A percentile compares a stretch with the other conserved stretches of the same genome.
These are phyloP conservation scores for Neopestalotiopsis sp. DNA, from an alignment of 2,329 filamentous ascomycete species.

Conservation along the genomic window DNA sequence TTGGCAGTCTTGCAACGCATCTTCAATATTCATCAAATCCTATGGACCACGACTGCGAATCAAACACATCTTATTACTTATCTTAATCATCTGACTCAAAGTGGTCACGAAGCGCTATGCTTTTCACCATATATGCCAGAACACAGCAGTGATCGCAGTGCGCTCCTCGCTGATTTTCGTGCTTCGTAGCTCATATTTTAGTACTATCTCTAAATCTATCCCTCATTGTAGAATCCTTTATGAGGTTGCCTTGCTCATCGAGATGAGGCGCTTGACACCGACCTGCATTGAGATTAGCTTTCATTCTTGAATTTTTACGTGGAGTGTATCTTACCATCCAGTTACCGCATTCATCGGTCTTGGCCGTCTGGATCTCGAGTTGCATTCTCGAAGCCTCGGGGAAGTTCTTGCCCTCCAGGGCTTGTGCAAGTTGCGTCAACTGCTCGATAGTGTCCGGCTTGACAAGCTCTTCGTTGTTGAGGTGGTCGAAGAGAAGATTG, in stretches of 20 bases:
- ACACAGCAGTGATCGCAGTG: neutral
- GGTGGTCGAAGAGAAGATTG: conserved; percentile 91
- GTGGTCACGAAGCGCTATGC: neutral
- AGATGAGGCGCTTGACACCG: conserved; percentile 77
- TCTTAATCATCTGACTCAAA: neutral
- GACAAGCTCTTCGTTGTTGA: conserved; percentile 93
- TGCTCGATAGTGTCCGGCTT: conserved; percentile 78
- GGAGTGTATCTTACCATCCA: conserved; percentile 74
- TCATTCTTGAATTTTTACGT: conserved; percentile 6
- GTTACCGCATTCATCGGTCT: conserved; percentile 80
- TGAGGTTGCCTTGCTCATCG: conserved; percentile 79
- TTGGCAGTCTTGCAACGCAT: no score
- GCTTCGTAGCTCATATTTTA: conserved; percentile 6
- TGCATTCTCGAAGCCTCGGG: conserved; percentile 71
- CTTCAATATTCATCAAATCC: neutral
- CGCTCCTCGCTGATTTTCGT: conserved; percentile 8
- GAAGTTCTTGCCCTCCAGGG: conserved; percentile 73
- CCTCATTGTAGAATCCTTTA: conserved; percentile 35
- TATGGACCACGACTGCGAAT: neutral
- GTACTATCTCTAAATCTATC: conserved; percentile 7
- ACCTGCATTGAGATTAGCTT: conserved; percentile 60
- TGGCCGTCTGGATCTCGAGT: conserved; percentile 76
- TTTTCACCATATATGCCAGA: conserved; percentile 1
- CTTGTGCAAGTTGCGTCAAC: conserved; percentile 67
- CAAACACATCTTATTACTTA: neutral